Conservation (phyloP, 768 basidiomycete genomes). For the Tephrocybe sp. region DNA sequence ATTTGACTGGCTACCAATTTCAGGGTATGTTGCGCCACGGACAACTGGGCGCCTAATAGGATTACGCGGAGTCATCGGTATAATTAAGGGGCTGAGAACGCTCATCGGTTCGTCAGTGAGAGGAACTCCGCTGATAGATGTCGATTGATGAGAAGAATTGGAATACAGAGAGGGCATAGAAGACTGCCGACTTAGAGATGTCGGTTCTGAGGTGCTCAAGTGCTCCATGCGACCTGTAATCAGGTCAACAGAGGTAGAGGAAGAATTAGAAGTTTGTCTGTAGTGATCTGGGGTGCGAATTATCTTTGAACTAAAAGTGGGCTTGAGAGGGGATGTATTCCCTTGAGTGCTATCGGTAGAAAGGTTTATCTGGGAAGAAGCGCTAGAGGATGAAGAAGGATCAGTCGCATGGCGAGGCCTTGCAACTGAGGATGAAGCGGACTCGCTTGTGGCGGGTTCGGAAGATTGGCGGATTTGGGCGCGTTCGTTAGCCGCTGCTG, state of each 20-base stretch:
- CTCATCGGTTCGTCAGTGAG: constrained; percentile 46
- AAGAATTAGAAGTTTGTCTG: constrained; percentile 14
- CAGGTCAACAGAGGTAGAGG: constrained; percentile 23
- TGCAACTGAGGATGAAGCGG: not conserved
- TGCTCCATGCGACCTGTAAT: constrained; percentile 28
- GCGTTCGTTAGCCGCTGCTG: constrained; percentile 14
- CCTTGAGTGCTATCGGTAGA: constrained; percentile 5
- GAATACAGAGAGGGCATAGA: constrained; percentile 28
- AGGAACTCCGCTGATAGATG: constrained; percentile 25
- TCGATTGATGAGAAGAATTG: not conserved
- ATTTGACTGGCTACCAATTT: constrained; percentile 23
- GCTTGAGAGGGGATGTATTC: constrained; percentile 40
- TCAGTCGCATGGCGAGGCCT: constrained; percentile 16
- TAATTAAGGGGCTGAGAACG: constrained; percentile 46
- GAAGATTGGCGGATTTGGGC: constrained; percentile 22
- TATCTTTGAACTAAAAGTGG: constrained; percentile 70
- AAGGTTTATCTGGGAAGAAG: too few species aligned
- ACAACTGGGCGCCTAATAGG: constrained; percentile 24
- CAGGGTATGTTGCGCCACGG: constrained; percentile 34
- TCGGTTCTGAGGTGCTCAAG: constrained; percentile 17
- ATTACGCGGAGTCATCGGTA: constrained; percentile 30
- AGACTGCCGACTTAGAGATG: constrained; percentile 30
- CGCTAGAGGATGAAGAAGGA: constrained; percentile 9
- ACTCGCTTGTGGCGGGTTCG: constrained; percentile 17
- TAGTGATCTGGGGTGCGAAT: constrained; percentile 69